Evolutionary conservation across 495 filamentous ascomycete species (phyloP), one percentile per base, ranked within the genome.

Genomic region (Hypoxylon crocopeplum): DNA sequence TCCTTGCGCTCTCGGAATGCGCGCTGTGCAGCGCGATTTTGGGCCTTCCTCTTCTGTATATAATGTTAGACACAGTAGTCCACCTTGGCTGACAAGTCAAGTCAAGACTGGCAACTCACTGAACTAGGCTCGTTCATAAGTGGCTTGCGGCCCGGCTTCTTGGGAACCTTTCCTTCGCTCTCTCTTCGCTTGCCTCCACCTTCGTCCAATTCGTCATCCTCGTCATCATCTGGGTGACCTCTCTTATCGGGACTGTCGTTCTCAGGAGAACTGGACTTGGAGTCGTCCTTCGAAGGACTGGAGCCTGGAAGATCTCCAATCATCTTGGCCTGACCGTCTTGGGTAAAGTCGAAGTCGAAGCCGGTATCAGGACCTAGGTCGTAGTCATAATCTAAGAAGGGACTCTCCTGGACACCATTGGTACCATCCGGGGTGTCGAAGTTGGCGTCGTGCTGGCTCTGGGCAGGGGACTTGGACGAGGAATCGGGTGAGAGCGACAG

Each of bases 1-100:
- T 99, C 94, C 77, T 99, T 99, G 40, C 94, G 90, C 71, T 99
- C 94, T 19, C 94, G 84, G 84, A 99, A 99, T 5, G 94, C 94
- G 34, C 94, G 84, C 75, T 99, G 94, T 21, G 94, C 94, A 1
- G 95, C 94, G 53, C 94, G 88, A 64, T 99, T 99, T 69, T 99
- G 94, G 8, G 95, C 94, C 76, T 99, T 99, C 61, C 94, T 90
- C 79, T 99, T 99, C 93, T 97, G 64, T 29, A 55, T 52, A 19
- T 16, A 5, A 38, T 29, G 73, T 89, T 72, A 87, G 82, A 69
- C 38, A 64, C 40, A n/a, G n/a, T 17, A 38, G 5, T 46, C 34
- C 20, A 22, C 34, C 36, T 46, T 21, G 38, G 29, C 12, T 33
- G 44, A 24, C 7, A 3, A 34, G 16, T 34, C 24, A 8, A 27